Percentiles rank a stretch among this genome's conserved stretches.
These are phyloP conservation scores for Priceomyces carsonii DNA, from an alignment of 805 yeast genomes.

Conservation along the genomic window DNA sequence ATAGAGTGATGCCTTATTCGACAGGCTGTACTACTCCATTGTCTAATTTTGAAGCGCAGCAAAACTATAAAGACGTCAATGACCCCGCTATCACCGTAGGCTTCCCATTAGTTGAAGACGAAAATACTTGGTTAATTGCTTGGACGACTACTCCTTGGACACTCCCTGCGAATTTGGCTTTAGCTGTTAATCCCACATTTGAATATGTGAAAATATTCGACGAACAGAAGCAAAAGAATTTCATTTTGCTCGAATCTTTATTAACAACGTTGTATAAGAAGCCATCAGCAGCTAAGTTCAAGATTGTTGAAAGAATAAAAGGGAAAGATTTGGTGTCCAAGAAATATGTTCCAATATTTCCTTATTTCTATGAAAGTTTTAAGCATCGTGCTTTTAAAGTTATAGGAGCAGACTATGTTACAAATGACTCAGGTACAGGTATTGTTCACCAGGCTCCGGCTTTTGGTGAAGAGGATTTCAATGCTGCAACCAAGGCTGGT, in stretches of 20 bases:
- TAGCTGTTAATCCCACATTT: constrained; percentile 87
- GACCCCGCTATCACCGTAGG: constrained; percentile 97
- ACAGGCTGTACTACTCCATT: constrained; percentile 96
- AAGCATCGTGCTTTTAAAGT: constrained; percentile 81
- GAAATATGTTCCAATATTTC: constrained; percentile 81
- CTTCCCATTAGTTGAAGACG: constrained; percentile 78
- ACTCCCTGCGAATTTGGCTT: constrained; percentile 87
- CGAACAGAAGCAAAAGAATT: constrained; percentile 79
- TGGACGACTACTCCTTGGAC: constrained; percentile 99
- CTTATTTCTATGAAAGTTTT: constrained; percentile 75
- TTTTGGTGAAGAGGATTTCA: constrained; percentile 98
- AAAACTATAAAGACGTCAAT: constrained; percentile 93
- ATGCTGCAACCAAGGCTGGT: constrained; percentile 74
- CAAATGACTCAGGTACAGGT: constrained; percentile 97
- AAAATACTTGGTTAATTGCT: constrained; percentile 82
- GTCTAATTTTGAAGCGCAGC: constrained; percentile 97
- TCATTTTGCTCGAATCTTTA: constrained; percentile 81
- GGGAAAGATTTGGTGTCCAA: constrained; percentile 81
- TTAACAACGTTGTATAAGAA: constrained; percentile 87
- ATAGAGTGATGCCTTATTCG: constrained; percentile 98
- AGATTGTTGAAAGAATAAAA: constrained; percentile 73
- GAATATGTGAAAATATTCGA: constrained; percentile 92
- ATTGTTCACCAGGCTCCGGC: constrained; percentile 98
- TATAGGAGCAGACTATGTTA: constrained; percentile 79
- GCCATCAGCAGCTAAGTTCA: constrained; percentile 86